phyloP scores from a whole-genome alignment of 805 yeast species.

The Candida ascalaphidarum region DNA sequence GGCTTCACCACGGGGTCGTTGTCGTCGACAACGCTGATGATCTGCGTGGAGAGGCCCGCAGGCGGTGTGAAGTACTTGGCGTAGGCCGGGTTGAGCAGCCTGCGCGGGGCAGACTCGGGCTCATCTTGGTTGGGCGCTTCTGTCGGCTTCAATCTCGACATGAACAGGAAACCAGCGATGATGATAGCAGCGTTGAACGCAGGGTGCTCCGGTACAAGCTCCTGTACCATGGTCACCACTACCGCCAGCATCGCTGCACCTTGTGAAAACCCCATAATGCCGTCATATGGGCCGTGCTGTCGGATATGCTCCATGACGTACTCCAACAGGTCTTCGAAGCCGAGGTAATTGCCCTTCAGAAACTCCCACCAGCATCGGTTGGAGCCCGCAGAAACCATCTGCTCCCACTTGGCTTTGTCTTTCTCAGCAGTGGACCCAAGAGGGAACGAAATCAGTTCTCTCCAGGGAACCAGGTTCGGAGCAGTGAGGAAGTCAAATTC shows the following conservation, averaged over 20 bases:
- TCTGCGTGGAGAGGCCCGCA: constrained; percentile 11
- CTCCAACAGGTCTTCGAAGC: constrained; percentile 18
- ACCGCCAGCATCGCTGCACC: constrained; percentile 33
- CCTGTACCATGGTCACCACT: constrained; percentile 14
- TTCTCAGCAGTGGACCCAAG: constrained; percentile 18
- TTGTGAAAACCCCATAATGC: constrained; percentile 34
- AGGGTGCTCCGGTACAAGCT: constrained; percentile 14
- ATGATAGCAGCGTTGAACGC: constrained; percentile 18
- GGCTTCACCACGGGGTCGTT: too few relatives aligned
- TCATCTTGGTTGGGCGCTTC: too few relatives aligned
- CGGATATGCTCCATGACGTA: constrained; percentile 18
- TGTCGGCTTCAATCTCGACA: too few relatives aligned
- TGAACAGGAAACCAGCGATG: too few relatives aligned
- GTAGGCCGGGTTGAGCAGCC: constrained; percentile 11
- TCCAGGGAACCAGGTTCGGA: constrained; percentile 13
- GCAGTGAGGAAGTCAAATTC: constrained; percentile 28
- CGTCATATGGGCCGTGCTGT: constrained; percentile 33
- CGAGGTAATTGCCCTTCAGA: constrained; percentile 12
- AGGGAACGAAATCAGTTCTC: constrained; percentile 20
- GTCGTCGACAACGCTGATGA: constrained; percentile 21
- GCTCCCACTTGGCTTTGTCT: constrained; percentile 19
- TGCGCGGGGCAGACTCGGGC: too few relatives aligned
- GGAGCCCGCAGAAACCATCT: constrained; percentile 15
- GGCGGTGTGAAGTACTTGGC: constrained; percentile 11
- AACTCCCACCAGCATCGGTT: constrained; percentile 33